Base-by-base conservation (phyloP, 2,329 filamentous ascomycete species). In the Penicillium hordei region DNA sequence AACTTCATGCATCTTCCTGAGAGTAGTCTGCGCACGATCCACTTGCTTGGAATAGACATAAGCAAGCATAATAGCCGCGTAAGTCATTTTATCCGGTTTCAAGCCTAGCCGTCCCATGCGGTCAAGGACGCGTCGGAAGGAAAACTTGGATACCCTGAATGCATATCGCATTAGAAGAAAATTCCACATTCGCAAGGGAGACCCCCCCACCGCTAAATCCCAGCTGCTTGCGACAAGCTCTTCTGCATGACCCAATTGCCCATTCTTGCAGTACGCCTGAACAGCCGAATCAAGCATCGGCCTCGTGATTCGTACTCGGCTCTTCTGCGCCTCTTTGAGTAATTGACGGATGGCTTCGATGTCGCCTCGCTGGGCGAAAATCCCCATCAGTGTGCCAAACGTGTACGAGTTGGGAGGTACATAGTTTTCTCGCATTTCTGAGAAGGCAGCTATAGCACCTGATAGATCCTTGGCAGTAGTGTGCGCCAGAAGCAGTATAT, bases 171-270 rank as follows among this genome's bases (percentile, higher is more conserved):
- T 81, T 5, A 97, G 78, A 33, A 97, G 76, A 52, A 85, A 81
- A 69, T 97, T 96, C 90, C 90, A 97, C 68, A 91, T 84, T 33
- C 81, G 78, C 2, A 86, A 86, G 23, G 82, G 77, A 1, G 81
- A 77, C 1, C 85, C 81, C 19, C 79, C 70, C 0, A 85, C 70
- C 15, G 78, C 76, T 60, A 80, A 78, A 13, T 75, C 73, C 23
- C 86, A 77, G 33, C 86, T 81, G 44, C 83, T 82, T 48, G 82
- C 70, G 33, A 87, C 84, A 48, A 90, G 77, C 39, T 76, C 76
- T 70, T 87, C 82, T 4, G 88, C 88, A 64, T 85, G 79, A 12
- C 73, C 65, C 43, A 82, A 75, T 39, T 78, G 74, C 23, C 82
- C 82, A 57, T 86, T 83, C 48, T 81, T 78, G 61, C 87, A 86